These are phyloP conservation scores for Scleromitrula shiraiana DNA, from an alignment of 2,329 filamentous ascomycete genomes.

Conservation along the genomic window DNA sequence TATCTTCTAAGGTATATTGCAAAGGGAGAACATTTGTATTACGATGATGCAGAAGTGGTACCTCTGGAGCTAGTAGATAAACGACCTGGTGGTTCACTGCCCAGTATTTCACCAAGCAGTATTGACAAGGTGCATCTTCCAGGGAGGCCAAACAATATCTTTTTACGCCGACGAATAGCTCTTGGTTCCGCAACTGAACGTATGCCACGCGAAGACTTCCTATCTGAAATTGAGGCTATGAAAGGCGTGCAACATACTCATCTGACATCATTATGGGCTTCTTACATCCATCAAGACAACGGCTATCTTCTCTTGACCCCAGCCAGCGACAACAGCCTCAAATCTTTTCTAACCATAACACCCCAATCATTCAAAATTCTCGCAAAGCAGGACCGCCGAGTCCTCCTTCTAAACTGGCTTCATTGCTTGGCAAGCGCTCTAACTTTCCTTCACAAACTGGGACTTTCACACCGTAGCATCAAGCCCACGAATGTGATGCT, in stretches of 20 bases:
- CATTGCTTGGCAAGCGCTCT: slow-evolving; percentile 62
- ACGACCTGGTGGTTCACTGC: slow-evolving; percentile 36
- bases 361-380: slow-evolving; percentile 55
- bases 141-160: slow-evolving; percentile 47
- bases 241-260: slow-evolving; percentile 57
- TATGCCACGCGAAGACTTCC: slow-evolving; percentile 46
- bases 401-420: slow-evolving; percentile 63
- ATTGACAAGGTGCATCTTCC: slow-evolving; percentile 57
- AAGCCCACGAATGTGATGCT: slow-evolving; percentile 64
- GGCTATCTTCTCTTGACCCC: slow-evolving; percentile 62
- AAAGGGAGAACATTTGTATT: slow-evolving; percentile 53
- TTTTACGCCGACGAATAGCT: slow-evolving; percentile 50
- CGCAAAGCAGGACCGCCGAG: slow-evolving; percentile 49
- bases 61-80: slow-evolving; percentile 60
- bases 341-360: slow-evolving; percentile 56
- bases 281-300: slow-evolving; percentile 55
- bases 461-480: slow-evolving; percentile 59
- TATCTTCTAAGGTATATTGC: slow-evolving; percentile 60
- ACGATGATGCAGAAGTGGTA: slow-evolving; percentile 59
- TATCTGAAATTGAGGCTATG: slow-evolving; percentile 51
- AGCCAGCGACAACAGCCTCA: slow-evolving; percentile 57
- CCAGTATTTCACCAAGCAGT: slow-evolving; percentile 33
- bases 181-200: slow-evolving; percentile 40
- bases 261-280: slow-evolving; percentile 62
- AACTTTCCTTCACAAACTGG: slow-evolving; percentile 57